Conservation (phyloP, 2,329 filamentous ascomycete species). For the Colletotrichum shisoi region DNA sequence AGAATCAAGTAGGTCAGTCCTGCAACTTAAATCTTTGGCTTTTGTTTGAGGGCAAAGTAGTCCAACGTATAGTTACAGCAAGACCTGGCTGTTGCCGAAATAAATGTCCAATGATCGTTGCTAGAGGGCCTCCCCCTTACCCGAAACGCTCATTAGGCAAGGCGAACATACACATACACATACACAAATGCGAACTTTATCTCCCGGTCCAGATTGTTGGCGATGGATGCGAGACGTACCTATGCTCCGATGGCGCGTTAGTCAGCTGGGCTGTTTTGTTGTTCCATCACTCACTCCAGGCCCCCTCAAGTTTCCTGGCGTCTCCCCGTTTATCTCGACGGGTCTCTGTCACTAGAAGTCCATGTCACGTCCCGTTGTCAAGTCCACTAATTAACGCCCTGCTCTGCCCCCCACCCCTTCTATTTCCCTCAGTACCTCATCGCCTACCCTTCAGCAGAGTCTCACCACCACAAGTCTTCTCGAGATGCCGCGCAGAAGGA, state of each 20-base stretch:
- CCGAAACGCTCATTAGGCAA: neutral
- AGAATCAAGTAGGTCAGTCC: neutral
- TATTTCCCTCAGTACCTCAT: neutral
- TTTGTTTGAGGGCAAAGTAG: slow-evolving; percentile 18
- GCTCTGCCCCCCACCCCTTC: neutral
- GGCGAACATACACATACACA: neutral
- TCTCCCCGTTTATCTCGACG: slow-evolving; percentile 1
- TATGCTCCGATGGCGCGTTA: slow-evolving; percentile 12
- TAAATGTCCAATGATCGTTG: slow-evolving; percentile 4
- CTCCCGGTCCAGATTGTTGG: neutral
- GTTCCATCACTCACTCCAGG: slow-evolving; percentile 15
- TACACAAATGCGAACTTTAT: slow-evolving; percentile 22
- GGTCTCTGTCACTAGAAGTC: slow-evolving; percentile 3
- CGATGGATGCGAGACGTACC: neutral
- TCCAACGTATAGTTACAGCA: slow-evolving; percentile 1
- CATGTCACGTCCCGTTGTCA: slow-evolving; percentile 16
- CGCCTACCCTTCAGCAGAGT: neutral
- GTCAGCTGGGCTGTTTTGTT: slow-evolving; percentile 23
- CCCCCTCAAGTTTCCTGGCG: slow-evolving; percentile 19
- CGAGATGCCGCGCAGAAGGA: slow-evolving; percentile 31
- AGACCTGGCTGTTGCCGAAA: neutral
- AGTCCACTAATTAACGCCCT: slow-evolving; percentile 14
- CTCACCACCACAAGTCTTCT: neutral
- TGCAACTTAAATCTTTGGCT: slow-evolving; percentile 11
- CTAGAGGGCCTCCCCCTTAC: neutral